Evolutionary conservation across 805 yeast species (phyloP).

Genomic region (Lachancea meyersii): DNA sequence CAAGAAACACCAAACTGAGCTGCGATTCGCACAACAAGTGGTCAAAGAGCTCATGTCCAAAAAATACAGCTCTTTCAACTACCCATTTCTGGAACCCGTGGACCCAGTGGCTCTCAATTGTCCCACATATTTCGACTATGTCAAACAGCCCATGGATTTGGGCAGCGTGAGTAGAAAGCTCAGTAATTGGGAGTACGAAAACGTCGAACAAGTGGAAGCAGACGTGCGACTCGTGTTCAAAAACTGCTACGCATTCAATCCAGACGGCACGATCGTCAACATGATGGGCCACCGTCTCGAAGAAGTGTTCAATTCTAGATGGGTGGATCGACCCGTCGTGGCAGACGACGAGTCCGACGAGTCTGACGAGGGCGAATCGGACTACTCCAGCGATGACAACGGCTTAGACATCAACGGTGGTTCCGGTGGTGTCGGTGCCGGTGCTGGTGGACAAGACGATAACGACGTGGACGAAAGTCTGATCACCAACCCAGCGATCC

Average conservation of each 20-base stretch:
- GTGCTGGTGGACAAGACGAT: slow-evolving; percentile 34
- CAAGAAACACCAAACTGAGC: slow-evolving; percentile 84
- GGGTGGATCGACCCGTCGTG: slow-evolving; percentile 79
- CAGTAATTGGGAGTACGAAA: slow-evolving; percentile 80
- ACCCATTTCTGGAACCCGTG: slow-evolving; percentile 89
- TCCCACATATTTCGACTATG: slow-evolving; percentile 80
- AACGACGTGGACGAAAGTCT: slow-evolving; percentile 55
- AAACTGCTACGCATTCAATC: slow-evolving; percentile 89
- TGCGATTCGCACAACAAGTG: slow-evolving; percentile 76
- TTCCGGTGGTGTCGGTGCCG: slow-evolving; percentile 33
- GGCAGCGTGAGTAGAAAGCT: slow-evolving; percentile 76
- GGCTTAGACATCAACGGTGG: neutral
- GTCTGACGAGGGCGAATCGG: slow-evolving; percentile 33
- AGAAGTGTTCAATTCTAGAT: slow-evolving; percentile 74
- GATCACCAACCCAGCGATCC: slow-evolving; percentile 83
- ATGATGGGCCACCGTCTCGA: slow-evolving; percentile 92
- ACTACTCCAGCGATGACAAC: slow-evolving; percentile 33
- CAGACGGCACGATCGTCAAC: slow-evolving; percentile 95
- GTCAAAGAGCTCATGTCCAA: slow-evolving; percentile 77
- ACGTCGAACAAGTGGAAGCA: slow-evolving; percentile 77
- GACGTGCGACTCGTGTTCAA: slow-evolving; percentile 80
- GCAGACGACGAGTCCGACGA: slow-evolving; percentile 42
- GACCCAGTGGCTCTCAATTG: slow-evolving; percentile 91
- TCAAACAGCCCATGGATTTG: slow-evolving; percentile 93
- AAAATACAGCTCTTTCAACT: slow-evolving; percentile 77